Base-by-base conservation (phyloP, 352 stramenopile genomes). In the Pythium dissotocum region DNA sequence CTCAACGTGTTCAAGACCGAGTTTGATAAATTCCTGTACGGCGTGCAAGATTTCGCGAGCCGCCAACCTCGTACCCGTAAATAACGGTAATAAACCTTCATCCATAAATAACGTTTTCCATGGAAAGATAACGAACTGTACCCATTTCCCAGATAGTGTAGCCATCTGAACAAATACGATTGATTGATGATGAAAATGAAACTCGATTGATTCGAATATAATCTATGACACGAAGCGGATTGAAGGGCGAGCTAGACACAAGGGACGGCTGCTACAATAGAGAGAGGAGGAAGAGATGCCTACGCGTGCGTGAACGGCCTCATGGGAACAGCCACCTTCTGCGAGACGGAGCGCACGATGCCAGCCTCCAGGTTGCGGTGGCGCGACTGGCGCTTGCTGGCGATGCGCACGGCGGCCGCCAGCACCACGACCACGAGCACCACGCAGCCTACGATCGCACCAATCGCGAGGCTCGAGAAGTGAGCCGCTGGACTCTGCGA, bases 1-100 rank as follows among this genome's bases (percentile, higher is more conserved):
- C 81, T 80, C 13, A 90, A 86, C 54, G 73, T 87, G 10, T 83
- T 91, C 60, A 90, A 90, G 61, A 82, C 78, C 38, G 85, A 89
- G 58, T 90, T 91, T 52, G 83, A 78, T 48, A 77, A 82, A 54
- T 79, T 91, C 28, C 57, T 89, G 10, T 58, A 77, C 24, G 63
- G 62, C 21, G 70, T 77, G 32, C 72, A 82, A 53, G 79, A 91
- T 14, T 64, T 55, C 18, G 60, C 56, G 0, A 64, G 30, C 21
- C 66, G 66, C 24, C 66, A 72, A 48, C 35, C 60, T 1, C 42
- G 66, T 2, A 56, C 30, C 35, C 59, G 66, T 21, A 72, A 68
- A 33, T 68, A 55, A 57, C 26, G 7, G 40, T 6, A 32, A 16
- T 13, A 32, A 30, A 53, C 8, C 46, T 4, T 16, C 46, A 4